A percentile compares a stretch with the other conserved stretches of the same genome.
Conservation (phyloP, 78 protist genomes). For the Planoprotostelium fungivorum region DNA sequence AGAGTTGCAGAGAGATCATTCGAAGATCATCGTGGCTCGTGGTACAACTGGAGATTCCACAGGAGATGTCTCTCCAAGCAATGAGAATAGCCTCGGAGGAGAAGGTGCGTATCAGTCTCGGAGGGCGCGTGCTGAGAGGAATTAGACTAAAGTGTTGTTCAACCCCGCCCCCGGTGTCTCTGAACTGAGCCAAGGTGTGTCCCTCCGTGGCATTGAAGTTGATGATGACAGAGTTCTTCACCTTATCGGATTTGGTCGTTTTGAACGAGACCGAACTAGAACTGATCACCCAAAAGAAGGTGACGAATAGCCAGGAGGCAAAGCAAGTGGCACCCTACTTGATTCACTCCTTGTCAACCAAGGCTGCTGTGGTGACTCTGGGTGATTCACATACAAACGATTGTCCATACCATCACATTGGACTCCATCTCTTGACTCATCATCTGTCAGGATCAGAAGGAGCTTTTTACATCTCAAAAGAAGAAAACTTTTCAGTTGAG, state of each 20-base stretch:
- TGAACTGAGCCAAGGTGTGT: not conserved
- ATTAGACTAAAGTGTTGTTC: not conserved
- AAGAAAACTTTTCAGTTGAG: not conserved
- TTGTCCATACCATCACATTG: too few relatives aligned
- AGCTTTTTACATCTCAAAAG: not conserved
- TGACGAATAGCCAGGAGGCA: not conserved
- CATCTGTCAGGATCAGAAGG: too few relatives aligned
- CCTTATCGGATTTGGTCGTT: not conserved
- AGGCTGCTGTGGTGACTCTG: not conserved
- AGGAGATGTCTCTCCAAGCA: conserved; percentile 13
- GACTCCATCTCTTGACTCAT: too few relatives aligned
- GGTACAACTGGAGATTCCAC: conserved; percentile 38
- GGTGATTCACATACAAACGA: too few relatives aligned
- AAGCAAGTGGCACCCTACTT: not conserved
- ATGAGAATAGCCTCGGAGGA: conserved; percentile 28
- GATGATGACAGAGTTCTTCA: not conserved
- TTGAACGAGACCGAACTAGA: not conserved
- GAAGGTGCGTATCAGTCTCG: not conserved
- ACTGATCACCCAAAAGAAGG: not conserved
- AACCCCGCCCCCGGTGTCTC: not conserved
- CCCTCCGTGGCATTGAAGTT: not conserved
- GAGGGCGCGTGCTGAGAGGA: not conserved
- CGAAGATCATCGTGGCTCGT: conserved; percentile 10
- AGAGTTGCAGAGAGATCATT: conserved; percentile 15
- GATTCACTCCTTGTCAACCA: not conserved